phyloP scores from a whole-genome alignment of 495 filamentous ascomycete genomes.

The Entonaema liquescens region DNA sequence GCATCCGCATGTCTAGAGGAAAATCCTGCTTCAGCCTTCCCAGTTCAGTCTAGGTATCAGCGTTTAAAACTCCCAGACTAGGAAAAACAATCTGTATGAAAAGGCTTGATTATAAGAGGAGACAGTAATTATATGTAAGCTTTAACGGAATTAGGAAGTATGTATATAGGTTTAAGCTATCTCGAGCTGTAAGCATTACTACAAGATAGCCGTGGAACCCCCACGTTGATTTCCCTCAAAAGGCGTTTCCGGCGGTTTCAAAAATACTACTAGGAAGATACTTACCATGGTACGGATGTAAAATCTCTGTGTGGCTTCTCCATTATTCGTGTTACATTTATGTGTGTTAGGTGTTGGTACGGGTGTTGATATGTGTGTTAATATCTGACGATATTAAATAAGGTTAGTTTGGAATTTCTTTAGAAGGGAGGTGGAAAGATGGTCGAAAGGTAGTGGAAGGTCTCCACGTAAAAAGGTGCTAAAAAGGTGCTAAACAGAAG shows the following conservation, averaged over 20 bases:
- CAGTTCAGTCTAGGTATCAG: constrained; percentile 8
- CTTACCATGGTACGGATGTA: not conserved
- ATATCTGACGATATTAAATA: constrained; percentile 15
- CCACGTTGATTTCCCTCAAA: not conserved
- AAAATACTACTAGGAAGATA: not conserved
- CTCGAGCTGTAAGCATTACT: not conserved
- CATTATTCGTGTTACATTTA: not conserved
- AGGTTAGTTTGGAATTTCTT: constrained; percentile 33
- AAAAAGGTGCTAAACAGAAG: not conserved
- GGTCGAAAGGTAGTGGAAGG: constrained; percentile 5
- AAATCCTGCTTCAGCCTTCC: constrained; percentile 5
- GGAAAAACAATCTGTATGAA: not conserved
- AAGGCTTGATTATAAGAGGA: too few relatives aligned
- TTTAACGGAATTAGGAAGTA: not conserved
- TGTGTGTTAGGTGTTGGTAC: not conserved
- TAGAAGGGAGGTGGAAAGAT: constrained; percentile 21
- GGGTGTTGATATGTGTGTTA: too few relatives aligned
- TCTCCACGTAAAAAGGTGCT: not conserved
- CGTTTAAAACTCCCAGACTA: not conserved
- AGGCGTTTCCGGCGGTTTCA: not conserved
- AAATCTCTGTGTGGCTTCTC: not conserved
- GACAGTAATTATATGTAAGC: not conserved
- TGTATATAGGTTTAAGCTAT: not conserved
- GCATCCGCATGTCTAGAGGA: not conserved
- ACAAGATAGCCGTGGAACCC: not conserved